Evolutionary conservation across 306 rosid species (phyloP).

Genomic region (Rosa persica): DNA sequence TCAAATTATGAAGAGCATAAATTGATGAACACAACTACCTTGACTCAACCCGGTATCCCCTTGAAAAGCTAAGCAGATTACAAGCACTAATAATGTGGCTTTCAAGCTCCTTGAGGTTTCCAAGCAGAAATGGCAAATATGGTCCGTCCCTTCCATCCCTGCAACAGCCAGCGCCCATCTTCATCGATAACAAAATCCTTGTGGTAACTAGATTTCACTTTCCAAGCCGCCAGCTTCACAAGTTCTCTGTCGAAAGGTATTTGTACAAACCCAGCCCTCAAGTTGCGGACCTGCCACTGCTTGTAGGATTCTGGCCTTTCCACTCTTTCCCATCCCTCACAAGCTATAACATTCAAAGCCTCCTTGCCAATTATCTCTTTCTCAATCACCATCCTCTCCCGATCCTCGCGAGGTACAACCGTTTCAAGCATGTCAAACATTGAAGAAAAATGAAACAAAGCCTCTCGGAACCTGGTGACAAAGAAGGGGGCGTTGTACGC

Average conservation of each 20-base stretch:
- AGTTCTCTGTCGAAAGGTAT: constrained; percentile 36
- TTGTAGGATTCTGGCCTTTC: constrained; percentile 96
- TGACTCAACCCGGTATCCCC: constrained; percentile 4
- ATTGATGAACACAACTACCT: not conserved
- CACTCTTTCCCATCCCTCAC: constrained; percentile 94
- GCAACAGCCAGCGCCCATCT: constrained; percentile 80
- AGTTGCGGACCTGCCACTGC: constrained; percentile 88
- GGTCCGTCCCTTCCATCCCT: constrained; percentile 98
- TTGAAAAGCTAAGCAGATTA: constrained; percentile 1
- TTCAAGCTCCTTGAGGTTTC: constrained; percentile 46
- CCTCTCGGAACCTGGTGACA: constrained; percentile 91
- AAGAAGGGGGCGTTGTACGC: constrained; percentile 92
- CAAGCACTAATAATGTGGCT: constrained; percentile 2
- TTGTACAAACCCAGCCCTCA: constrained; percentile 79
- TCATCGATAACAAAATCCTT: constrained; percentile 84
- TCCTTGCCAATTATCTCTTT: constrained; percentile 83
- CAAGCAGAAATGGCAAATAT: constrained; percentile 75
- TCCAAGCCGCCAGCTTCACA: constrained; percentile 48
- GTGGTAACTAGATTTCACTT: constrained; percentile 63
- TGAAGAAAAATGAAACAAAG: constrained; percentile 85
- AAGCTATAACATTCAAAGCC: constrained; percentile 88
- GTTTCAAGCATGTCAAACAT: constrained; percentile 92
- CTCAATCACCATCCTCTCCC: constrained; percentile 88
- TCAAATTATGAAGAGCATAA: not conserved
- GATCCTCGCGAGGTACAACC: constrained; percentile 79